A percentile compares a stretch with the other conserved stretches of the same genome.
These are phyloP conservation scores for Scheffersomyces illinoinensis DNA, from an alignment of 1,139 yeast species.

Conservation along the genomic window DNA sequence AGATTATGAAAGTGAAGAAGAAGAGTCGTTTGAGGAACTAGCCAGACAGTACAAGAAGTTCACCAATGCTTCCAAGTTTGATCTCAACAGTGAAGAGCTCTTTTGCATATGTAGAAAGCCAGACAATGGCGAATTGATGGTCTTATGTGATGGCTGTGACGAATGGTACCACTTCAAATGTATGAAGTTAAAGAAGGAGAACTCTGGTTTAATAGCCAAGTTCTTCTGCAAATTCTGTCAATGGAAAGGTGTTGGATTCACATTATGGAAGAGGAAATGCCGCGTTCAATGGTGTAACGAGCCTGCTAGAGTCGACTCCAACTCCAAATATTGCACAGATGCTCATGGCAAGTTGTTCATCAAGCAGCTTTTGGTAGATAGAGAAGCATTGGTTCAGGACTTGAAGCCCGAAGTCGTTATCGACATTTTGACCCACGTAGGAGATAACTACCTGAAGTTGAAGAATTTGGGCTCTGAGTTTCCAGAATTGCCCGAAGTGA, in stretches of 20 bases:
- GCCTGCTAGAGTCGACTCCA: conserved; percentile 45
- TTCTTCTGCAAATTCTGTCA: conserved; percentile 79
- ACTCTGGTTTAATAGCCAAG: conserved; percentile 58
- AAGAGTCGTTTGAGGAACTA: conserved; percentile 39
- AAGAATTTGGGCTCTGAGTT: conserved; percentile 30
- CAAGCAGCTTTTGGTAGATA: conserved; percentile 16
- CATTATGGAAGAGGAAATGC: conserved; percentile 78
- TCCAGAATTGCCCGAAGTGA: conserved; percentile 42
- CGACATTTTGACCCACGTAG: conserved; percentile 16
- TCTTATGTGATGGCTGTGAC: conserved; percentile 92
- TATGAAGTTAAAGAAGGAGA: conserved; percentile 57
- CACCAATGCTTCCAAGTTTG: conserved; percentile 43
- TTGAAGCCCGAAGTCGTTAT: conserved; percentile 20
- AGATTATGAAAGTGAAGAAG: conserved; percentile 2
- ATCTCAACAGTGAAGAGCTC: conserved; percentile 58
- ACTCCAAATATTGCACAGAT: conserved; percentile 72
- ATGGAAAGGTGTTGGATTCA: conserved; percentile 42
- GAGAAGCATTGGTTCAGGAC: conserved; percentile 13
- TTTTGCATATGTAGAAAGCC: conserved; percentile 80
- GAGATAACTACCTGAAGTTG: conserved; percentile 15
- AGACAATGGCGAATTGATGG: conserved; percentile 83
- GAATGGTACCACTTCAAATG: conserved; percentile 93
- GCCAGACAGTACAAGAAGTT: conserved; percentile 48
- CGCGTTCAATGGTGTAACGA: conserved; percentile 58
- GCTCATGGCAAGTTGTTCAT: conserved; percentile 71